phyloP scores from a whole-genome alignment of 805 yeast genomes.

The Candida silvicultrix region DNA sequence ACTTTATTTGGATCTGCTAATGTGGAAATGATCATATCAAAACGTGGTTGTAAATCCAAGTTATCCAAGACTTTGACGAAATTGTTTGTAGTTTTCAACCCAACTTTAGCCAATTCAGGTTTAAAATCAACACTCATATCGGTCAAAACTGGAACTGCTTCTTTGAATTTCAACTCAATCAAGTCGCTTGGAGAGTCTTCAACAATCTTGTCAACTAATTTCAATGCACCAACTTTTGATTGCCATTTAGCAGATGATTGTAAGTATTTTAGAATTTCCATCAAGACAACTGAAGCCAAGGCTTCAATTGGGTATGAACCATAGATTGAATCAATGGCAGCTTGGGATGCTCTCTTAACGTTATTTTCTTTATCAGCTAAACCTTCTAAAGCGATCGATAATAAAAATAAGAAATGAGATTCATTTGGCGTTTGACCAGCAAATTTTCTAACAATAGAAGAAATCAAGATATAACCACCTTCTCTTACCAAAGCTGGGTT shows the following conservation, averaged over 20 bases:
- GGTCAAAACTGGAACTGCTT: constrained; percentile 77
- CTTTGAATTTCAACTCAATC: constrained; percentile 73
- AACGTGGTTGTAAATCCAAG: constrained; percentile 84
- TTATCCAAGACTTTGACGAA: constrained; percentile 85
- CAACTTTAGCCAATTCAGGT: constrained; percentile 89
- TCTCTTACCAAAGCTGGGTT: constrained; percentile 73
- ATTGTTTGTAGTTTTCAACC: constrained; percentile 59
- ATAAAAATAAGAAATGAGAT: constrained; percentile 59
- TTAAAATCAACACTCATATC: constrained; percentile 93
- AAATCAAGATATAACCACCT: constrained; percentile 57
- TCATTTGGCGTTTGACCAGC: constrained; percentile 70
- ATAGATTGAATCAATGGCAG: constrained; percentile 64
- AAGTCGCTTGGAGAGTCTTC: constrained; percentile 81
- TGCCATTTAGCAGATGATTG: constrained; percentile 90
- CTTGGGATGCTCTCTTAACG: constrained; percentile 81
- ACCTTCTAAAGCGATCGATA: constrained; percentile 61
- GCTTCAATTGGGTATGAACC: constrained; percentile 75
- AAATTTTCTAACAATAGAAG: constrained; percentile 52
- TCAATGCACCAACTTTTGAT: constrained; percentile 75
- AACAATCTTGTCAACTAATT: constrained; percentile 63
- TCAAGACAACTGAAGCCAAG: constrained; percentile 61
- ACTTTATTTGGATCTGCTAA: constrained; percentile 87
- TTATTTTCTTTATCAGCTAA: constrained; percentile 83
- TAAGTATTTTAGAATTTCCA: constrained; percentile 55
- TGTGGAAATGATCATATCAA: constrained; percentile 78